Evolutionary conservation across 2,329 filamentous ascomycete species (phyloP).

Genomic region (Epichloe uncinata): DNA sequence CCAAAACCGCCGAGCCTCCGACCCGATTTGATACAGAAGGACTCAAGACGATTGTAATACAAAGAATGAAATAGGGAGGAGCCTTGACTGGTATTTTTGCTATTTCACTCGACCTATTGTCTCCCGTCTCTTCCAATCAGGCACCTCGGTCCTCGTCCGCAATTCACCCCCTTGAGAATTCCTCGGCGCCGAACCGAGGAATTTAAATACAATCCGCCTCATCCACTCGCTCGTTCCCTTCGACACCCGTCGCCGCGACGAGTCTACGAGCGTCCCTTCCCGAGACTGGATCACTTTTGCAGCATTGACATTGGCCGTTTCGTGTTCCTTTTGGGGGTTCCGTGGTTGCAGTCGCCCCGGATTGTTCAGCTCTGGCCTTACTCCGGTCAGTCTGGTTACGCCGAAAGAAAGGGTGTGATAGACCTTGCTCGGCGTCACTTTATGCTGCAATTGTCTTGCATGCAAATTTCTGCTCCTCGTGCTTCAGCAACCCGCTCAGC

Average conservation of each 20-base stretch:
- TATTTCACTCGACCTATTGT: constrained; percentile 8
- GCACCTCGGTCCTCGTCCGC: constrained; percentile 8
- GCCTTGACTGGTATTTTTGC: constrained; percentile 29
- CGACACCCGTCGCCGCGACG: constrained; percentile 7
- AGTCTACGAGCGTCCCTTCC: constrained; percentile 23
- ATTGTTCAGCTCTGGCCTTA: constrained; percentile 7
- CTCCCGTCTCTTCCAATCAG: constrained; percentile 5
- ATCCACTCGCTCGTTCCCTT: constrained; percentile 19
- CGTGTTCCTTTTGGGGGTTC: constrained; percentile 2
- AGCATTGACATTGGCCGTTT: constrained; percentile 7
- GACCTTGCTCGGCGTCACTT: background rate
- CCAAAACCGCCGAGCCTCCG: constrained; percentile 11
- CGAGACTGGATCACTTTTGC: constrained; percentile 15
- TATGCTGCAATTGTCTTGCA: background rate
- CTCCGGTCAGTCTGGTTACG: background rate
- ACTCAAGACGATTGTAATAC: constrained; percentile 10
- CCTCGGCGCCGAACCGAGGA: constrained; percentile 30
- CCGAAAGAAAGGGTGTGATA: background rate
- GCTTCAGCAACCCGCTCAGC: background rate
- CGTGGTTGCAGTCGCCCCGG: constrained; percentile 8
- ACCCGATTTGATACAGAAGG: constrained; percentile 3
- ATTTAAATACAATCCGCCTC: constrained; percentile 21
- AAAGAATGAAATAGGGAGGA: constrained; percentile 13
- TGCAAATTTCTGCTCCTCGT: background rate
- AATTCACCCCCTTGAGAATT: constrained; percentile 21